Conservation (phyloP, 345 rosid species). For the Arabidopsis suecica region DNA sequence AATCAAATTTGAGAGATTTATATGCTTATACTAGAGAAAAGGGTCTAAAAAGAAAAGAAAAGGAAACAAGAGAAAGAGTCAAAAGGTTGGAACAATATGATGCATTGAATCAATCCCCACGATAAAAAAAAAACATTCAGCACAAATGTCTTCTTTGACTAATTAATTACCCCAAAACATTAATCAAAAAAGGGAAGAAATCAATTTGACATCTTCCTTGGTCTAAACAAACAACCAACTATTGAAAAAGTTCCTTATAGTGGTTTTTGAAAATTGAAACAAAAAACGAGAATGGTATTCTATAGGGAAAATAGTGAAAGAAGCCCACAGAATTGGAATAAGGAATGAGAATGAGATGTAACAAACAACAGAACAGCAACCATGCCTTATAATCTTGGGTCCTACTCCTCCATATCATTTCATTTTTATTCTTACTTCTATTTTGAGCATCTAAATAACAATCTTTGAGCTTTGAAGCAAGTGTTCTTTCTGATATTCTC, state of each 20-base stretch:
- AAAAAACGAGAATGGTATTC: conserved; percentile 24
- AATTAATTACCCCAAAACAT: background rate
- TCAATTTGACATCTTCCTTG: background rate
- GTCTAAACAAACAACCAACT: background rate
- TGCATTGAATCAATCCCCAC: conserved; percentile 31
- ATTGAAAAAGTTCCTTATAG: background rate
- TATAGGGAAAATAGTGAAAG: background rate
- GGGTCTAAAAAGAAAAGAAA: background rate
- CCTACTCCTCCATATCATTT: conserved; percentile 26
- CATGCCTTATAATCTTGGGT: conserved; percentile 26
- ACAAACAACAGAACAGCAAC: conserved; percentile 35
- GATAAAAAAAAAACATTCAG: conserved; percentile 21
- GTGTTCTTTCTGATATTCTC: conserved; percentile 81
- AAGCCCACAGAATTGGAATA: conserved; percentile 42
- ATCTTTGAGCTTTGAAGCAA: conserved; percentile 43
- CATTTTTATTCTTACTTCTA: conserved; percentile 11
- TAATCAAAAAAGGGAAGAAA: background rate
- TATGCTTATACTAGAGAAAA: conserved; percentile 6
- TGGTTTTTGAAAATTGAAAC: background rate
- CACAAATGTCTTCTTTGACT: conserved; percentile 35
- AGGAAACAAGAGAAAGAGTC: conserved; percentile 14
- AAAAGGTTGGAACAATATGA: conserved; percentile 29
- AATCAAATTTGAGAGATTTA: background rate
- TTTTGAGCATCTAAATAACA: background rate
- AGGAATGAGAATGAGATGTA: conserved; percentile 32